Base-by-base conservation (phyloP, 78 protist genomes). In the Dictyostelium firmibasis region DNA sequence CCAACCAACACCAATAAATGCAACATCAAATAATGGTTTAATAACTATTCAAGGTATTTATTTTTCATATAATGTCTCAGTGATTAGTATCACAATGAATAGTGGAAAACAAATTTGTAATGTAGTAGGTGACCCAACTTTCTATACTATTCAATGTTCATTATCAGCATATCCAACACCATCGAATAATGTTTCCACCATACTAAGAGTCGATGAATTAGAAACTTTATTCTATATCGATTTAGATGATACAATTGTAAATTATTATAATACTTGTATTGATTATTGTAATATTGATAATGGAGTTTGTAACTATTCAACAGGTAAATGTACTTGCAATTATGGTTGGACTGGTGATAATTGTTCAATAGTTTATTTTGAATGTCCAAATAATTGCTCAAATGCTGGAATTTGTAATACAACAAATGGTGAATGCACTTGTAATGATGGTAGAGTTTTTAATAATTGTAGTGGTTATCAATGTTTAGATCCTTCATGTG, bases 401-500 rank as follows among this genome's bases (percentile, higher is more conserved):
- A 25, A 25, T 64, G 27, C 4, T 25, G 78, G 78, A 29, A 31
- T 3, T 70, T 70, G 78, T 31, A 31, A 29, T 70, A 14, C 29
- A 8, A 25, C 29, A 14, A 70, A 6, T 4, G 78, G 78, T 1
- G 23, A 25, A 25, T 70, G 78, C 14, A 3, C 0, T 25, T 70
- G 78, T 70, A 16, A 70, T 25, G 5, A 1, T 31, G 78, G n/a
- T 3, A 70, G 78, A 31, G 20, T 8, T 4, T 70, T 29, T 4
- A 29, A 25, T 13, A n/a, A 70, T 70, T 70, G 78, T 31, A 29
- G 43, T 5, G 78, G 78, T 14, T 4, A 25, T 29, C 5, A 70
- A 29, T 70, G 78, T 31, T 31, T 70, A 70, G 78, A 70, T 70
- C 78, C 78, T 31, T 14, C 78, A 14, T 70, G 78, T 70, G 78